Percentiles rank a stretch among this genome's conserved stretches.
These are phyloP conservation scores for Narthecium ossifragum DNA, from an alignment of 106 monocot species.

Conservation along the genomic window DNA sequence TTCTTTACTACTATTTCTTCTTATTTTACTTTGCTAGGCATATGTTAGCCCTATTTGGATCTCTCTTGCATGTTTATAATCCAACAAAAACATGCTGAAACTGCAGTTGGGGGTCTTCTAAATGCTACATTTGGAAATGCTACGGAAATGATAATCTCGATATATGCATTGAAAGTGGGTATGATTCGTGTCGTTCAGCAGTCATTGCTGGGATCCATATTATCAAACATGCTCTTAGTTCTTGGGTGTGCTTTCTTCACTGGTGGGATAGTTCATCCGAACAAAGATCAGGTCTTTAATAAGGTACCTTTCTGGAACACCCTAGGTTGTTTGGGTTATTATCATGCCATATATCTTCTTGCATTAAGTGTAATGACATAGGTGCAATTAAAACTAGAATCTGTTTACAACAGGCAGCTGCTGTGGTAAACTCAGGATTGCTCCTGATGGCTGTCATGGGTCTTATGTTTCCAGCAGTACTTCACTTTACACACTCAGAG, in stretches of 20 bases:
- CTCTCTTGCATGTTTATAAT: not conserved
- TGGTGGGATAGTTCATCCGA: constrained; percentile 71
- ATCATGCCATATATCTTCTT: not conserved
- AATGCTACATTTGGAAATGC: constrained; percentile 99
- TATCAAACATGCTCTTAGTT: constrained; percentile 98
- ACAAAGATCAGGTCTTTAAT: constrained; percentile 87
- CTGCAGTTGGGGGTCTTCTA: constrained; percentile 89
- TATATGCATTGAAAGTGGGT: constrained; percentile 86
- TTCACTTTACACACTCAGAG: constrained; percentile 96
- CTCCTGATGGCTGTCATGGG: constrained; percentile 98
- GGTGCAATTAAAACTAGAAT: constrained; percentile 7
- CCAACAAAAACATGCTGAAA: constrained; percentile 4
- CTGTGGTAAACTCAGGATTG: constrained; percentile 91
- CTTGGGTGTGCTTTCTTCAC: constrained; percentile 94
- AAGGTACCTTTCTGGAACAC: constrained; percentile 45
- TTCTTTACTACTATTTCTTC: not conserved
- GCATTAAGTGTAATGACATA: not conserved
- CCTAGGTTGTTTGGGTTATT: not conserved
- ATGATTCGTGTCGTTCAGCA: constrained; percentile 98
- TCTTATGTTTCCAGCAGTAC: constrained; percentile 88
- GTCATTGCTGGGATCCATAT: constrained; percentile 89
- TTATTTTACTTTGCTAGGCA: not conserved
- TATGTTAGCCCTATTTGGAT: not conserved
- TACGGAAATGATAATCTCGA: constrained; percentile 97
- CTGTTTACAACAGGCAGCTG: constrained; percentile 59